Conservation (phyloP, 805 yeast species). For the Saturnispora ahearnii region DNA sequence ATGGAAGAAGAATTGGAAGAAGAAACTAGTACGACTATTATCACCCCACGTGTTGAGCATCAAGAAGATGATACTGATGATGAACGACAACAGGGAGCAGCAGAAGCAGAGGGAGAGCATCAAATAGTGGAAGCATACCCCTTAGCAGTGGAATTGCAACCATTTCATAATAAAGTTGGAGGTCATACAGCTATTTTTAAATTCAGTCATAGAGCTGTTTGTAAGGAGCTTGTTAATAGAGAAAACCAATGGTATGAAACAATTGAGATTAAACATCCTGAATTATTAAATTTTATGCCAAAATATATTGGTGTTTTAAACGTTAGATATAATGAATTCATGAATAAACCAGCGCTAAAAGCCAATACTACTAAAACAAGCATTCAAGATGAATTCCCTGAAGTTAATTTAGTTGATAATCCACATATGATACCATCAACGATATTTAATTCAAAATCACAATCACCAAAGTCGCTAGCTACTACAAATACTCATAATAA, state of each 20-base stretch:
- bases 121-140: slow-evolving; percentile 36
- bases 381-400: slow-evolving; percentile 37
- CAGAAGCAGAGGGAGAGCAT: slow-evolving; percentile 14
- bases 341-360: not conserved
- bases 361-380: not conserved
- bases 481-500: not conserved
- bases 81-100: not conserved
- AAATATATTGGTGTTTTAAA: slow-evolving; percentile 88
- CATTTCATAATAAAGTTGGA: slow-evolving; percentile 91
- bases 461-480: not conserved
- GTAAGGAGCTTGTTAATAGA: slow-evolving; percentile 83
- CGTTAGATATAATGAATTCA: slow-evolving; percentile 58
- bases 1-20: not conserved
- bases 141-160: slow-evolving; percentile 79
- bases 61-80: not conserved
- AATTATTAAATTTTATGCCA: slow-evolving; percentile 80
- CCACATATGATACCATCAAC: slow-evolving; percentile 81
- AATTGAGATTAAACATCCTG: slow-evolving; percentile 70
- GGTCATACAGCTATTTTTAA: slow-evolving; percentile 97
- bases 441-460: slow-evolving; percentile 39
- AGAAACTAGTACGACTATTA: not conserved
- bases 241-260: slow-evolving; percentile 91
- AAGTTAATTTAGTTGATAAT: slow-evolving; percentile 87
- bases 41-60: not conserved
- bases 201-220: slow-evolving; percentile 84